These are phyloP conservation scores for Thelonectria blattea DNA, from an alignment of 2,329 filamentous ascomycete genomes.

Conservation along the genomic window DNA sequence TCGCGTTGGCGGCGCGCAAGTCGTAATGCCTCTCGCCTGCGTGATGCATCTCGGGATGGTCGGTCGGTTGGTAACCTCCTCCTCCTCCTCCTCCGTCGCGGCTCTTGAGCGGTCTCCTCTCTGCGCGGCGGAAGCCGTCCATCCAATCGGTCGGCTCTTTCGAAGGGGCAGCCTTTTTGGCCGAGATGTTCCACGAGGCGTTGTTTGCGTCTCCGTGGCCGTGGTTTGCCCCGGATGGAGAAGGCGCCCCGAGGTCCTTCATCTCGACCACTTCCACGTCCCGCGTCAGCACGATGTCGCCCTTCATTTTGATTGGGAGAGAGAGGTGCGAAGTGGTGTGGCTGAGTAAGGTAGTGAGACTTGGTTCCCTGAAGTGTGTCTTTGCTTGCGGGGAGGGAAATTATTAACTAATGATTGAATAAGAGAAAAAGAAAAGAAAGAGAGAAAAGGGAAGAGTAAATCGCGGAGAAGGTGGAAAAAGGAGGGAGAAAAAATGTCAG, in stretches of 20 bases:
- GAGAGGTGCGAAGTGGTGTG: background rate
- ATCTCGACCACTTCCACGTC: constrained; percentile 23
- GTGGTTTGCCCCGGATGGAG: background rate
- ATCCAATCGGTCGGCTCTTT: constrained; percentile 16
- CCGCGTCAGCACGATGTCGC: constrained; percentile 19
- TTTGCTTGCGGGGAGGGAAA: background rate
- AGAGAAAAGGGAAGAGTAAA: background rate
- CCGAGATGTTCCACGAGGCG: constrained; percentile 17
- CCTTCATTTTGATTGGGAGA: constrained; percentile 5
- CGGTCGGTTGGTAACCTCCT: constrained; percentile 26
- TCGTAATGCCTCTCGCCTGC: constrained; percentile 57
- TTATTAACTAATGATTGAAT: background rate
- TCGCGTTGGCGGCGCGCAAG: constrained; percentile 65
- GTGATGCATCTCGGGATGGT: constrained; percentile 36
- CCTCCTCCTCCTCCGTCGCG: constrained; percentile 33
- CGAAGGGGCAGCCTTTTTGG: constrained; percentile 5
- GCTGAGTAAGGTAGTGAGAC: constrained; percentile 7
- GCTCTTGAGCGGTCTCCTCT: constrained; percentile 26
- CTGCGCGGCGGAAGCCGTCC: constrained; percentile 24
- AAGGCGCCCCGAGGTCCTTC: constrained; percentile 7
- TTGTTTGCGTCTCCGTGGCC: background rate
- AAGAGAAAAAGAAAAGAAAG: background rate
- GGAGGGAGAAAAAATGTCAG: background rate
- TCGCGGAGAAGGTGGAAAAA: background rate
- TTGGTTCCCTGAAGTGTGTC: background rate